Conservation (phyloP, 257 asterid species). For the Solanum clarkiae region DNA sequence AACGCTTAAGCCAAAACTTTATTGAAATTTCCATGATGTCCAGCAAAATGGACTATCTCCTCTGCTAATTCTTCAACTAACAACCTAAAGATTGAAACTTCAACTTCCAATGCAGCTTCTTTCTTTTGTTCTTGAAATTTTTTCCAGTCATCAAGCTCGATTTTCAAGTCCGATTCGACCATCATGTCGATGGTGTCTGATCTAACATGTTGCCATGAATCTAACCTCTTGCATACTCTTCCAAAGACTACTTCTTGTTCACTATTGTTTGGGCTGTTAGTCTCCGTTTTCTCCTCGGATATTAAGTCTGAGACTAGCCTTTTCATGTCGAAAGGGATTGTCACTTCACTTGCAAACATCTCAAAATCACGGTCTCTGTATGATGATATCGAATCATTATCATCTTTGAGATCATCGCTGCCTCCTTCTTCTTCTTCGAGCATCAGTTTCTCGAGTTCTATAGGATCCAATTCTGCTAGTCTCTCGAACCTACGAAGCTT, state of each 20-base stretch:
- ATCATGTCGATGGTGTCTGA: conserved; percentile 42
- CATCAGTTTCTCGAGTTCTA: conserved; percentile 66
- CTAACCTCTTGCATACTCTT: conserved; percentile 26
- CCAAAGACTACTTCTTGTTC: conserved; percentile 18
- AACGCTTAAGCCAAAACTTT: not conserved
- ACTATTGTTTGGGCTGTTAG: conserved; percentile 5
- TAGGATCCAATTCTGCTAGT: conserved; percentile 69
- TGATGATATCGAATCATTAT: not conserved
- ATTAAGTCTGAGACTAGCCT: conserved; percentile 52
- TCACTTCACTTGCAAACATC: conserved; percentile 11
- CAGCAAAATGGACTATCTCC: conserved; percentile 8
- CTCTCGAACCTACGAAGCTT: conserved; percentile 66
- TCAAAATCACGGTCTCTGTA: conserved; percentile 9
- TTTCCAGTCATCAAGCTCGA: conserved; percentile 28
- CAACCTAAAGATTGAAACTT: conserved; percentile 18
- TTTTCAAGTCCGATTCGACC: conserved; percentile 36
- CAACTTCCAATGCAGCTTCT: conserved; percentile 31
- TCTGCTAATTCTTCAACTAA: conserved; percentile 34
- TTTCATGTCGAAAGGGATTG: conserved; percentile 33
- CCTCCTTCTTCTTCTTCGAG: conserved; percentile 29
- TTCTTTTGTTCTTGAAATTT: conserved; percentile 13
- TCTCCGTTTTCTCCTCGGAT: conserved; percentile 21
- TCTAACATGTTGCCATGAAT: conserved; percentile 28
- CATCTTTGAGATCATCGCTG: conserved; percentile 1
- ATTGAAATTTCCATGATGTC: not conserved